Evolutionary conservation across 148 eudicot species (phyloP).

Genomic region (Persicaria tinctoria): DNA sequence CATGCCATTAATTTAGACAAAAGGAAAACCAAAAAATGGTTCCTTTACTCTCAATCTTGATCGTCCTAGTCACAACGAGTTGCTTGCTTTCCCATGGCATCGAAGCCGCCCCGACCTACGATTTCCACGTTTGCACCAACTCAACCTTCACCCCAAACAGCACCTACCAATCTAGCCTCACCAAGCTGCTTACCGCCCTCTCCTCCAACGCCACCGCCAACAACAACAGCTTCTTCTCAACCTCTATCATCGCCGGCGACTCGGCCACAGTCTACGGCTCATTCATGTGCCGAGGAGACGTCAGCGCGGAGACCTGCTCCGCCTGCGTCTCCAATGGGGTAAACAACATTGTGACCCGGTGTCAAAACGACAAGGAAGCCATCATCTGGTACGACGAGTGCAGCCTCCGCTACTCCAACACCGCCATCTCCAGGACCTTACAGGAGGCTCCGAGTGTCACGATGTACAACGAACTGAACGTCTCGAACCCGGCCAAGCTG

Average conservation of each 20-base stretch:
- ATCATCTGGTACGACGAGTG: constrained; percentile 31
- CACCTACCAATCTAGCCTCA: neutral
- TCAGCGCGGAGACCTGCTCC: constrained; percentile 6
- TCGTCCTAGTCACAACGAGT: neutral
- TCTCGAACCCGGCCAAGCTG: neutral
- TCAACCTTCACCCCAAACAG: neutral
- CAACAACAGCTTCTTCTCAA: constrained; percentile 12
- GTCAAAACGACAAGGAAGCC: constrained; percentile 18
- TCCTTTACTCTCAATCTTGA: neutral
- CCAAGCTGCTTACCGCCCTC: constrained; percentile 2
- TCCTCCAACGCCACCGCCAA: constrained; percentile 19
- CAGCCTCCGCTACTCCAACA: constrained; percentile 24
- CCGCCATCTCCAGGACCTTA: neutral
- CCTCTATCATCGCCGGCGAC: constrained; percentile 15
- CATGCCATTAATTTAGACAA: too few relatives aligned
- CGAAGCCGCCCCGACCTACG: neutral
- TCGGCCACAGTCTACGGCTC: constrained; percentile 24
- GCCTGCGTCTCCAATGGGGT: constrained; percentile 19
- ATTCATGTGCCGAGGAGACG: constrained; percentile 34
- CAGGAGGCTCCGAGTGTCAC: neutral
- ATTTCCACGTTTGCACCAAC: neutral
- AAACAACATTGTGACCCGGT: neutral
- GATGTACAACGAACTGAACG: neutral
- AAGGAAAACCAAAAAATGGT: too few relatives aligned
- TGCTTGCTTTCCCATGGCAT: neutral